Evolutionary conservation across 805 yeast genomes (phyloP), one percentile per base, ranked within the genome.

Genomic region (Kodamaea kakaduensis): DNA sequence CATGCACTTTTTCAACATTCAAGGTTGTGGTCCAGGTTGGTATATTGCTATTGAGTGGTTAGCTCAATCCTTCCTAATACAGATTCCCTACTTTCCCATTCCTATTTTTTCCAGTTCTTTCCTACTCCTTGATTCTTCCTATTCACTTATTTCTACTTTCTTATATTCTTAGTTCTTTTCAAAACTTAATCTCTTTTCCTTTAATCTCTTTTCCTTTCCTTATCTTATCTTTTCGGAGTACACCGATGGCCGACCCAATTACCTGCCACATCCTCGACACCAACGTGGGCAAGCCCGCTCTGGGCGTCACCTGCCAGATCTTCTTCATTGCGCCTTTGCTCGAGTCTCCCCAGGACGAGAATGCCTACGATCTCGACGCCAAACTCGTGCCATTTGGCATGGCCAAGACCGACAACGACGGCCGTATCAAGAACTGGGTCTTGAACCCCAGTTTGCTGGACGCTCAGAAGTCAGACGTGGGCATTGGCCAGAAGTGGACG

Each of bases 211-310:
- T 13, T 25, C 24, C 5, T 9, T 27, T 12, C 17, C 13, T 25
- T 32, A 25, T 26, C 31, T 20, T 33, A 10, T 26, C 29, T 26
- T 13, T 16, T 16, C 29, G 29, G 29, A 15, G 4, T 16, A 16
- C 19, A 8, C 29, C 29, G 29, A 34, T 34, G 37, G 37, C 56
- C 21, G 61, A 58, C 20, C 90, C 90, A 28, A 75, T 88, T 25
- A 88, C 96, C 3, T 89, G 97, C 62, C 97, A 89, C 56, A 75
- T 89, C 7, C 67, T 89, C 15, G 96, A 89, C 51, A 88, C 96
- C 5, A 79, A 84, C 7, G 59, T 69, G 6, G 97, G 97, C 1
- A 71, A 67, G 41, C 97, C 97, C 1, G 96, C 96, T 1, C 54
- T 61, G 0, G 71, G 69, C n/a, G 89, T 89, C n/a, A 61, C 69